Evolutionary conservation across 352 stramenopile species (phyloP).

Genomic region (Phytophthora aleatoria): DNA sequence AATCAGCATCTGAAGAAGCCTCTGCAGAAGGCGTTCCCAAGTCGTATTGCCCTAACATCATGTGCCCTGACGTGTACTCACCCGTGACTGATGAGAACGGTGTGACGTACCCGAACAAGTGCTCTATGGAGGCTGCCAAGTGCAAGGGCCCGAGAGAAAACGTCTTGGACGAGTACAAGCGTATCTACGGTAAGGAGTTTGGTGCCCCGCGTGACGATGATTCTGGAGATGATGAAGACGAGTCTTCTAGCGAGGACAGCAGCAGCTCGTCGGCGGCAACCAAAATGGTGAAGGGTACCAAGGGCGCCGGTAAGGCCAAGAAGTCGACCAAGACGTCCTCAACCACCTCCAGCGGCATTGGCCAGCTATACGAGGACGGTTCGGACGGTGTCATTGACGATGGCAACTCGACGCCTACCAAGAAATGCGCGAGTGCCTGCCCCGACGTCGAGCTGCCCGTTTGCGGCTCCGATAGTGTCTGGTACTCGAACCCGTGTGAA

Average conservation of each 20-base stretch:
- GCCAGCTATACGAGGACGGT: slow-evolving; percentile 25
- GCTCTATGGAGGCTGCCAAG: slow-evolving; percentile 31
- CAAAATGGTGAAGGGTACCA: slow-evolving; percentile 16
- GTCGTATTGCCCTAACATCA: slow-evolving; percentile 17
- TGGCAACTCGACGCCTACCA: slow-evolving; percentile 4
- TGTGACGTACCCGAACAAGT: slow-evolving; percentile 40
- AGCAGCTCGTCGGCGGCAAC: neutral
- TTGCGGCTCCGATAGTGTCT: slow-evolving; percentile 42
- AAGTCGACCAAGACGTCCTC: slow-evolving; percentile 18
- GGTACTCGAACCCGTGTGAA: slow-evolving; percentile 38
- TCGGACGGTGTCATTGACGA: slow-evolving; percentile 18
- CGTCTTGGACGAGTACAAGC: slow-evolving; percentile 21
- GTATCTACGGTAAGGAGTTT: slow-evolving; percentile 26
- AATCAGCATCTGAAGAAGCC: neutral
- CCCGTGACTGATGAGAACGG: slow-evolving; percentile 41
- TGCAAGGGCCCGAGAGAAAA: slow-evolving; percentile 38
- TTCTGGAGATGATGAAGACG: neutral
- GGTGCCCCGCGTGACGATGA: slow-evolving; percentile 9
- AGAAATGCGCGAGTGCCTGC: slow-evolving; percentile 25
- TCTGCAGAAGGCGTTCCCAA: slow-evolving; percentile 1
- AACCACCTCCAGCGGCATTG: slow-evolving; percentile 4
- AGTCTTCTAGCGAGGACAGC: slow-evolving; percentile 11
- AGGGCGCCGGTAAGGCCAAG: slow-evolving; percentile 7
- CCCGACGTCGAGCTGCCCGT: slow-evolving; percentile 28
- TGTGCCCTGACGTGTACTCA: slow-evolving; percentile 34